Base-by-base conservation (phyloP, 495 filamentous ascomycete genomes). In the Chaetomium tenue region DNA sequence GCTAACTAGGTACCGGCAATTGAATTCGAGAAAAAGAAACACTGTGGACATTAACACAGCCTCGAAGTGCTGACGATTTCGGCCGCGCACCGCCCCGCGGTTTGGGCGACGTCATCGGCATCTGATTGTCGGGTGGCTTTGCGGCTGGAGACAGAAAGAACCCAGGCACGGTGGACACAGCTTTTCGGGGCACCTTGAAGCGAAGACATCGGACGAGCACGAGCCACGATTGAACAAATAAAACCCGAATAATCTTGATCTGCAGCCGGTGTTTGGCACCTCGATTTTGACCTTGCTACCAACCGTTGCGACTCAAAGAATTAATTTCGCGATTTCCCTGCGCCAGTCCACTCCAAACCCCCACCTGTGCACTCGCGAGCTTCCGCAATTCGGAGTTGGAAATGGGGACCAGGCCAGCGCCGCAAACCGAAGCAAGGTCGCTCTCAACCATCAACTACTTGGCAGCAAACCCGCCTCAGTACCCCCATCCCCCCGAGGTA, bases 391-490 rank as follows among this genome's bases (percentile, higher is more conserved):
- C 9, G 5, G 30, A 42, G 11, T 9, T n/a, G 48, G 57, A 11
- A 59, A 74, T 72, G 70, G 63, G 63, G 56, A 37, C 71, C 15
- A 63, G n/a, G 50, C 59, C 71, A 15, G 60, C 16, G 50, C 59
- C 65, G 12, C 78, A 84, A 50, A 79, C 92, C 40, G 89, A 95
- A 77, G 93, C 93, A 60, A 85, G 86, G 64, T 97, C 93, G 26
- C 78, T 98, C 20, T 90, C 92, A 55, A 78, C 85, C 44, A 78
- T 98, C 64, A 93, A 90, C 53, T 80, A 84, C 25, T 81, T 97
- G 64, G 93, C 94, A 53, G 85, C 90, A 48, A 91, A 94, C 72
- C 93, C 94, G 47, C 93, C 93, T 39, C 81, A 84, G 59, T 92
- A 94, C 73, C 90, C 91, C 26, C 53, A 83, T 84, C 67, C 89